Evolutionary conservation across 148 eudicot species (phyloP).

Genomic region (Rhododendron mucronatum): DNA sequence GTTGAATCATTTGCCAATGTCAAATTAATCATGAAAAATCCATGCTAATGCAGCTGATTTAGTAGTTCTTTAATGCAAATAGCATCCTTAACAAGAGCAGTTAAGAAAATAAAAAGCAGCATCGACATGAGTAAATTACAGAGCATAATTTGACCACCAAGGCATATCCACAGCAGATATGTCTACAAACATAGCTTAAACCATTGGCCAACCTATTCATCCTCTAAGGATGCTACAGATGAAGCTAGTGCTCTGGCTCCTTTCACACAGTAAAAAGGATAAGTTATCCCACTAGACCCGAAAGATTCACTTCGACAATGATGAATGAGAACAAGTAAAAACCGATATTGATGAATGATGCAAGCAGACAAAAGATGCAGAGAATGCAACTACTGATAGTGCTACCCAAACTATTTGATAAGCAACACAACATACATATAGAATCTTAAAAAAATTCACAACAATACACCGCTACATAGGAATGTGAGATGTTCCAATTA

Average conservation of each 20-base stretch:
- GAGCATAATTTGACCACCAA: neutral
- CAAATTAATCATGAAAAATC: neutral
- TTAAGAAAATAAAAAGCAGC: neutral
- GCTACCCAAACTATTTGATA: neutral
- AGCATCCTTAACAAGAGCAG: neutral
- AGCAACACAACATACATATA: neutral
- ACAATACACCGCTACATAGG: neutral
- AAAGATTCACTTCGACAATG: neutral
- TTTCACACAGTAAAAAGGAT: neutral
- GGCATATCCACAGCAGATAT: neutral
- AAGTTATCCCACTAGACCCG: neutral
- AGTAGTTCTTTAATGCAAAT: neutral
- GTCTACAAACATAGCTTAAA: neutral
- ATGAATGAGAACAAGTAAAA: constrained; percentile 2
- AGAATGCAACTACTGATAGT: neutral
- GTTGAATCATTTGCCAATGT: neutral
- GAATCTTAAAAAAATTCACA: neutral
- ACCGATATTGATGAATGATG: neutral
- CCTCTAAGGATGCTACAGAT: constrained; percentile 6
- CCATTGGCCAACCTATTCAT: neutral
- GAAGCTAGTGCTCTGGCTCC: neutral
- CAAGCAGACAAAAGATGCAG: neutral
- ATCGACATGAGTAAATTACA: neutral
- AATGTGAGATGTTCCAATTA: neutral
- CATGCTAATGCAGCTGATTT: neutral